Percentiles rank a stretch among this genome's conserved stretches.
phyloP scores from a whole-genome alignment of 768 basidiomycete genomes.

The Lactifluus pinguis region DNA sequence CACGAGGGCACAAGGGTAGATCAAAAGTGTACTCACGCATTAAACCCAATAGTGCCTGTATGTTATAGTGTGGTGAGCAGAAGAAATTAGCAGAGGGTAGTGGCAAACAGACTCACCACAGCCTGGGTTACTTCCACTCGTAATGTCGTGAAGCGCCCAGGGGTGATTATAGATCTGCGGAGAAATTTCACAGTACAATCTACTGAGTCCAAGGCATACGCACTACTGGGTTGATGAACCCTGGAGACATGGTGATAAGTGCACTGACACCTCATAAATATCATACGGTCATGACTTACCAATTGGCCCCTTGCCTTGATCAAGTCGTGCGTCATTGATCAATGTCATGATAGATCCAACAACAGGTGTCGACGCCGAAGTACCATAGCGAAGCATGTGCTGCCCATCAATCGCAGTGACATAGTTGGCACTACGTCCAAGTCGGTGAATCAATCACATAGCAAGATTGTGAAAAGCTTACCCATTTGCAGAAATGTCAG shows the following conservation, averaged over 20 bases:
- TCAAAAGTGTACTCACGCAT: neutral
- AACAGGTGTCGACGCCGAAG: slow-evolving; percentile 29
- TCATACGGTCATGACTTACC: neutral
- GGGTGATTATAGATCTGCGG: neutral
- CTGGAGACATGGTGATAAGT: neutral
- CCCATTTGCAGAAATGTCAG: slow-evolving; percentile 30
- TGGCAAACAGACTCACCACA: neutral
- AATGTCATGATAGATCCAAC: slow-evolving; percentile 27
- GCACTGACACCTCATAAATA: neutral
- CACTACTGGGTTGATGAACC: slow-evolving; percentile 5
- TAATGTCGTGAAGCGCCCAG: slow-evolving; percentile 3
- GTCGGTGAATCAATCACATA: neutral
- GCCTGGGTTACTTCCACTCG: slow-evolving; percentile 1
- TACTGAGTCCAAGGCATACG: neutral
- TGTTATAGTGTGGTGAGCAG: neutral
- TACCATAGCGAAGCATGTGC: slow-evolving; percentile 26
- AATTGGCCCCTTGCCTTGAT: slow-evolving; percentile 20
- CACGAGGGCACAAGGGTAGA: neutral
- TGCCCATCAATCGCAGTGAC: slow-evolving; percentile 21
- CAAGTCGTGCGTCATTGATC: slow-evolving; percentile 31
- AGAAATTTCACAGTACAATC: neutral
- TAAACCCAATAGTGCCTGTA: slow-evolving; percentile 4
- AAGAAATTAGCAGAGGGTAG: neutral
- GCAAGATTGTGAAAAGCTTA: slow-evolving; percentile 2
- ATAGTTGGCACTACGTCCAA: neutral